A percentile compares a stretch with the other conserved stretches of the same genome.
Evolutionary conservation across 1,139 yeast species (phyloP).

Genomic region (Starmera stellimalicola): DNA sequence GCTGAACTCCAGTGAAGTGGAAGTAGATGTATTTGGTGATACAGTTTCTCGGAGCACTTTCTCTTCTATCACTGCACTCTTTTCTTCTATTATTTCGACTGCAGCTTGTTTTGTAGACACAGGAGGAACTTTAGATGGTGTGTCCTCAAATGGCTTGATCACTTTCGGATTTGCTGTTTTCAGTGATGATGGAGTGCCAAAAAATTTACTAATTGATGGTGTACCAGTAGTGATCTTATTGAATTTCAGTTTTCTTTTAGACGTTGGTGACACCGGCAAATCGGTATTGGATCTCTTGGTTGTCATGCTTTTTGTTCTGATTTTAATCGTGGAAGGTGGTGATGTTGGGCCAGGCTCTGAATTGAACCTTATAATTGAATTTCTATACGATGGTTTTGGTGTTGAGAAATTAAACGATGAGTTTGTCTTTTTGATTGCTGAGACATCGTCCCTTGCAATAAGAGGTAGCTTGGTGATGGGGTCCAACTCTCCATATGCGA

Average conservation of each 20-base stretch:
- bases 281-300: background rate
- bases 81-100: background rate
- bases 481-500: slow-evolving; percentile 59
- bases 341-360: too few species aligned
- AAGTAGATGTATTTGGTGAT: too few species aligned
- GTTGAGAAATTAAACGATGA: too few species aligned
- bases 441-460: slow-evolving; percentile 26
- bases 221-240: slow-evolving; percentile 4
- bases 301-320: too few species aligned
- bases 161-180: background rate
- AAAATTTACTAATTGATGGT: slow-evolving; percentile 8
- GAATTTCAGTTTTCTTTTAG: slow-evolving; percentile 14
- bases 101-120: background rate
- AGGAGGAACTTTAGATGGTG: slow-evolving; percentile 22
- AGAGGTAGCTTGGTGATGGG: slow-evolving; percentile 48
- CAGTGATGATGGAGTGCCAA: too few species aligned
- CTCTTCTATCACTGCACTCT: background rate
- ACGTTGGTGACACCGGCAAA: slow-evolving; percentile 14
- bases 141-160: slow-evolving; percentile 11
- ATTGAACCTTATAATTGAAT: background rate
- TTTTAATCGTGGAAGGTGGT: too few species aligned
- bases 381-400: background rate
- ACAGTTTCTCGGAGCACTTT: too few species aligned
- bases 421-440: background rate
- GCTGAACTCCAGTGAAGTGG: background rate